These are phyloP conservation scores for Sugiyamaella novakii DNA, from an alignment of 1,139 yeast genomes.

Conservation along the genomic window DNA sequence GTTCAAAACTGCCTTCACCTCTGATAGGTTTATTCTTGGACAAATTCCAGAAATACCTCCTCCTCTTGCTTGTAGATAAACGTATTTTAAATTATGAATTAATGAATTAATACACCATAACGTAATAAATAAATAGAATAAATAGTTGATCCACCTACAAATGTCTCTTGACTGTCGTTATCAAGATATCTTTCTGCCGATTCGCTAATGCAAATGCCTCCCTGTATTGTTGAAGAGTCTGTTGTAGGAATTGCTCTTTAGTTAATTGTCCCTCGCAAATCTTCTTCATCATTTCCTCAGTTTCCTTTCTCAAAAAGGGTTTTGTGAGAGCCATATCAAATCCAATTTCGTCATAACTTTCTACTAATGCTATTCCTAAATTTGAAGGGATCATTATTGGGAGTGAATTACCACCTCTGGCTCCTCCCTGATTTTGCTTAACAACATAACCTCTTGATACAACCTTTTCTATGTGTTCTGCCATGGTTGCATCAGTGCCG, in stretches of 20 bases:
- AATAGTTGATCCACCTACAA: constrained; percentile 3
- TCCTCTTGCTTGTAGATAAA: constrained; percentile 54
- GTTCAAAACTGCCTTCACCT: constrained; percentile 54
- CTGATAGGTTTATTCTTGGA: constrained; percentile 59
- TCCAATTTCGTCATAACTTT: constrained; percentile 81
- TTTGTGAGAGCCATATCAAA: constrained; percentile 76
- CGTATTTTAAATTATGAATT: constrained; percentile 16
- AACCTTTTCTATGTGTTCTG: constrained; percentile 91
- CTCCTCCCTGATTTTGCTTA: constrained; percentile 38
- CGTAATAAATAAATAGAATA: constrained; percentile 3
- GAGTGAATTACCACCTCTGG: constrained; percentile 19
- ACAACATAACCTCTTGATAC: constrained; percentile 64
- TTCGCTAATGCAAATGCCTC: constrained; percentile 46
- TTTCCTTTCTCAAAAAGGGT: constrained; percentile 78
- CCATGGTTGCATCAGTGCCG: constrained; percentile 99
- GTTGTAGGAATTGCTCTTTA: constrained; percentile 57
- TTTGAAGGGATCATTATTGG: constrained; percentile 67
- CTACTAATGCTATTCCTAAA: constrained; percentile 84
- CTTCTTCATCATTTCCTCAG: constrained; percentile 66
- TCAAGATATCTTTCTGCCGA: constrained; percentile 31
- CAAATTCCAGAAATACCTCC: constrained; percentile 80
- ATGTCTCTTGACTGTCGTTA: constrained; percentile 22
- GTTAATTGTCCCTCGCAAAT: constrained; percentile 67
- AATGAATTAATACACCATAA: neutral
- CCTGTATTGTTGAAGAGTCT: constrained; percentile 61